Evolutionary conservation across 805 yeast genomes (phyloP).

Genomic region (Metschnikowia cerradonensis): DNA sequence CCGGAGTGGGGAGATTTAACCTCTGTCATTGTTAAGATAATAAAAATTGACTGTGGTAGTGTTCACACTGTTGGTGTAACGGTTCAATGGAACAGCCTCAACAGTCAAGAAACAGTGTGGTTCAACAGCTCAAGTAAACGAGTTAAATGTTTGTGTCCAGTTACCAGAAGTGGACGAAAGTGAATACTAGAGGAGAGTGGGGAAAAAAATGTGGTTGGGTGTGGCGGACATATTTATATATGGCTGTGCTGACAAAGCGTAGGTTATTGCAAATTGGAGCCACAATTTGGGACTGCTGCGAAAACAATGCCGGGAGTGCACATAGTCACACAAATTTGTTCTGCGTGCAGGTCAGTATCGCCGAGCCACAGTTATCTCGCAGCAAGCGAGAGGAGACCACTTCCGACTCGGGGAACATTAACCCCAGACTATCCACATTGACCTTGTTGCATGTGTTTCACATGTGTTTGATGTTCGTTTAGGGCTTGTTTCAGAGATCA

Average conservation of each 20-base stretch:
- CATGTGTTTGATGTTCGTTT: not conserved
- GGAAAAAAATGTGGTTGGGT: not conserved
- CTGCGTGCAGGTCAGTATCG: not conserved
- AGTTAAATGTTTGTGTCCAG: not conserved
- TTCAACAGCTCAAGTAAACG: not conserved
- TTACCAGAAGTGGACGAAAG: not conserved
- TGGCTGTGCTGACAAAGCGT: not conserved
- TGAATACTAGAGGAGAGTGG: not conserved
- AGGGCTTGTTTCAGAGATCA: not conserved
- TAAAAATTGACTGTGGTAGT: no score
- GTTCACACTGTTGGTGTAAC: no score
- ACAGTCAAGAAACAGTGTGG: not conserved
- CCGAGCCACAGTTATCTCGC: not conserved
- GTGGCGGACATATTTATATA: conserved; percentile 2
- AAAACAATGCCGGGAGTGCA: not conserved
- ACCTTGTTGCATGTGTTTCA: not conserved
- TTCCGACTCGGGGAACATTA: no score
- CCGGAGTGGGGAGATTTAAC: conserved; percentile 18
- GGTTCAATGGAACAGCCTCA: not conserved
- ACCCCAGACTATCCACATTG: no score
- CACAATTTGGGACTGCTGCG: conserved; percentile 3
- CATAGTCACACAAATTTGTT: no score
- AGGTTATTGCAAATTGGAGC: conserved; percentile 1
- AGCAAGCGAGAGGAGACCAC: not conserved
- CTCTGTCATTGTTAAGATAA: conserved; percentile 2